A percentile compares a stretch with the other conserved stretches of the same genome.
These are phyloP conservation scores for Zopfochytrium polystomum DNA, from an alignment of 371 early-diverging fungal species.

Conservation along the genomic window DNA sequence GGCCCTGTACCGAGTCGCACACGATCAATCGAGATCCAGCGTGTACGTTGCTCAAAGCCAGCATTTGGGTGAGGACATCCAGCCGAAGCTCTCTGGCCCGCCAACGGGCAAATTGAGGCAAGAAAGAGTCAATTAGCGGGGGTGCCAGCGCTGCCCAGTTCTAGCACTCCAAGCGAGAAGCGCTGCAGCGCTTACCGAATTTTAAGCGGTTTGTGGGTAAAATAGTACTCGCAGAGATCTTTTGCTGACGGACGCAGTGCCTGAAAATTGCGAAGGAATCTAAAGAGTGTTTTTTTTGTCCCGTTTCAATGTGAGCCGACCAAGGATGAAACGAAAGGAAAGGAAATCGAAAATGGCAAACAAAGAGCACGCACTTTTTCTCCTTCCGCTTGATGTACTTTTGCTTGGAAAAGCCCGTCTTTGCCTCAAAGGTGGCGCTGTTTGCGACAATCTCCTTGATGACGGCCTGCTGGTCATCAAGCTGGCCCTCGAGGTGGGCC, in stretches of 20 bases:
- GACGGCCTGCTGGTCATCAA: conserved; percentile 63
- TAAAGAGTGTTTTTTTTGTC: conserved; percentile 20
- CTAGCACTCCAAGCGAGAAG: too few relatives aligned
- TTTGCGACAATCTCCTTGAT: conserved; percentile 77
- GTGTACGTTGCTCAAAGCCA: conserved; percentile 77
- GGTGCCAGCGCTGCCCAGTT: too few relatives aligned
- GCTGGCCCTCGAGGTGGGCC: conserved; percentile 68
- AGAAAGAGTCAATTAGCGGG: too few relatives aligned
- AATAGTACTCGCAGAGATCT: conserved; percentile 77
- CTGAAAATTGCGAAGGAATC: conserved; percentile 81
- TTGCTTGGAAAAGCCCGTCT: conserved; percentile 93
- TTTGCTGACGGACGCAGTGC: conserved; percentile 75
- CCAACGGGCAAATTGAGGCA: conserved; percentile 5
- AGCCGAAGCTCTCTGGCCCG: conserved; percentile 70
- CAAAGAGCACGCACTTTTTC: conserved; percentile 64
- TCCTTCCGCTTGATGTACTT: conserved; percentile 93
- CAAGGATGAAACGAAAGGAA: too few relatives aligned
- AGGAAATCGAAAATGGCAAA: neutral
- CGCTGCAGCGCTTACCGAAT: conserved; percentile 57
- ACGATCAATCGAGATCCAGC: conserved; percentile 67
- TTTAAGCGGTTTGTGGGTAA: conserved; percentile 74
- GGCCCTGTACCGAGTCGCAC: conserved; percentile 87
- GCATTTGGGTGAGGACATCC: conserved; percentile 89
- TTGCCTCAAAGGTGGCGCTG: conserved; percentile 79
- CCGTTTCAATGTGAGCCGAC: too few relatives aligned